Evolutionary conservation across 371 early-diverging fungal species (phyloP).

Genomic region (Smittium mucronatum): DNA sequence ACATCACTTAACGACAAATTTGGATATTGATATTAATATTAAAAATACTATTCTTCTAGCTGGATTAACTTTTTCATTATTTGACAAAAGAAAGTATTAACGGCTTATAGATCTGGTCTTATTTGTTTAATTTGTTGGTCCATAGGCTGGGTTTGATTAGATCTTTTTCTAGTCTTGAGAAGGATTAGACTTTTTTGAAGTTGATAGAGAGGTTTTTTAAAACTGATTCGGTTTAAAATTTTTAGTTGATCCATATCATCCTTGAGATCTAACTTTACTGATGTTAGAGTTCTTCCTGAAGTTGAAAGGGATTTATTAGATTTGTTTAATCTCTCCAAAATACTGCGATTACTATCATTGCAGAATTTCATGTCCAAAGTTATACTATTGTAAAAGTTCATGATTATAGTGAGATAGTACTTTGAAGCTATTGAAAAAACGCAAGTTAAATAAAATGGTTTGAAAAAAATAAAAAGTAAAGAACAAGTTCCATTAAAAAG

Average conservation of each 20-base stretch:
- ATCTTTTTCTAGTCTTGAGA: too few species aligned
- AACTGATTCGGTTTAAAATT: background rate
- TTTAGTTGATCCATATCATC: background rate
- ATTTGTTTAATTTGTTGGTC: background rate
- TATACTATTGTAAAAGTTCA: constrained; percentile 4
- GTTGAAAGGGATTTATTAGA: background rate
- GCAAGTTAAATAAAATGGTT: background rate
- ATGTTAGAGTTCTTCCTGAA: background rate
- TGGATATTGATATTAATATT: constrained; percentile 20
- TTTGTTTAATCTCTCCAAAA: background rate
- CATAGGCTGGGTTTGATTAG: too few species aligned
- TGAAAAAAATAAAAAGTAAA: too few species aligned
- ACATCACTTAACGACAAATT: constrained; percentile 30
- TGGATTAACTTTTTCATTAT: background rate
- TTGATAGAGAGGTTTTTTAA: too few species aligned
- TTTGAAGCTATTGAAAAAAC: background rate
- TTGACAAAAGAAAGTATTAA: background rate
- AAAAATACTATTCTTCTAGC: background rate
- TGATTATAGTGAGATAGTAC: background rate
- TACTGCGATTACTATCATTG: background rate
- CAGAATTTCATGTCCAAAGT: constrained; percentile 3
- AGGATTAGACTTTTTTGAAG: too few species aligned
- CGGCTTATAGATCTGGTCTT: background rate
- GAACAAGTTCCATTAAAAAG: too few species aligned
- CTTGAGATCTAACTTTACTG: background rate